Conservation (phyloP, 352 stramenopile species). For the Globisporangium radiosum region DNA sequence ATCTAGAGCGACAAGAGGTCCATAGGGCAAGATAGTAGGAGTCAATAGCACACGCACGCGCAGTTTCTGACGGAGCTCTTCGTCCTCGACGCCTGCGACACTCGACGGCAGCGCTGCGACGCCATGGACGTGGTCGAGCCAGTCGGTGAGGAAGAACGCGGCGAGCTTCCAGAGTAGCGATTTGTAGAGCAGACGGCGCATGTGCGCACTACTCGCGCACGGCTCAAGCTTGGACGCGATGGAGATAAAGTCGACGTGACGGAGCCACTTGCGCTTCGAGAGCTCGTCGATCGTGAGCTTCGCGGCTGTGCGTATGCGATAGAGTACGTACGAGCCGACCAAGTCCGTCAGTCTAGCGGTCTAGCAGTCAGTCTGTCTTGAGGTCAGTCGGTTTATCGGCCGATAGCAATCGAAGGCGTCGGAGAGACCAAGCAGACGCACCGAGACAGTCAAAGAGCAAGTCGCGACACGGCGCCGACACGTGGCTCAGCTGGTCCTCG, state of each 20-base stretch:
- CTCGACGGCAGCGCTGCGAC: not conserved
- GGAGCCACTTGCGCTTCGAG: constrained; percentile 44
- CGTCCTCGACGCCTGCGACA: constrained; percentile 18
- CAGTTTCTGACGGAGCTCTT: constrained; percentile 16
- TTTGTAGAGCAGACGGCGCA: constrained; percentile 20
- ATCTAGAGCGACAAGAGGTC: not conserved
- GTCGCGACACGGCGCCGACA: constrained; percentile 33
- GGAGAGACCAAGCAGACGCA: constrained; percentile 14
- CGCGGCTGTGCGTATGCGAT: constrained; percentile 12
- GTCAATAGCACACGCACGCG: constrained; percentile 1
- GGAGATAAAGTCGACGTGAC: constrained; percentile 49
- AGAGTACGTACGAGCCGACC: too few species aligned
- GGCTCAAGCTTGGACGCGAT: constrained; percentile 26
- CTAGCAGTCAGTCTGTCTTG: too few species aligned
- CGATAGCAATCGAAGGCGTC: too few species aligned
- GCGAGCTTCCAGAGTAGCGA: constrained; percentile 49
- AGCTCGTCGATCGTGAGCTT: constrained; percentile 33
- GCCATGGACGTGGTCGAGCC: constrained; percentile 12
- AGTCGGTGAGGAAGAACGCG: constrained; percentile 37
- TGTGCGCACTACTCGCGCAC: constrained; percentile 1
- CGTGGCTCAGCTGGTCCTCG: constrained; percentile 40
- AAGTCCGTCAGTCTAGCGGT: too few species aligned
- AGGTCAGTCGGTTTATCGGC: too few species aligned
- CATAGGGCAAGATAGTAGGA: too few species aligned
- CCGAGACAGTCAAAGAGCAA: constrained; percentile 46